Conservation (phyloP, 345 rosid genomes). For the Eucalyptus melliodora region DNA sequence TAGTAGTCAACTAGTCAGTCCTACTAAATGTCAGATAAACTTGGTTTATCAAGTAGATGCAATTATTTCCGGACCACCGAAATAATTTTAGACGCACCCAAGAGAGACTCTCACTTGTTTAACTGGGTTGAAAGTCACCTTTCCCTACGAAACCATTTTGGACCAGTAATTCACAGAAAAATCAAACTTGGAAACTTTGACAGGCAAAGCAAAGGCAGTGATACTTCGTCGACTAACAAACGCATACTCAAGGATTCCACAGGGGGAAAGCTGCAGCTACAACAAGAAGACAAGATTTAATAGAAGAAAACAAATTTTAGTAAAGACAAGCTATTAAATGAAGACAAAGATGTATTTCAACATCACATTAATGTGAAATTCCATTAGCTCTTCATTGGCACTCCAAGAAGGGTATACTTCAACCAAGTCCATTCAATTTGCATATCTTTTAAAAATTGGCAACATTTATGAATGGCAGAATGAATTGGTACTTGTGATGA, state of each 20-base stretch:
- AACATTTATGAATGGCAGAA: background rate
- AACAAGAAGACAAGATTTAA: background rate
- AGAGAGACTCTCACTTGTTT: background rate
- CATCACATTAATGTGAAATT: background rate
- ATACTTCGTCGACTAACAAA: background rate
- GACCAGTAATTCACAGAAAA: background rate
- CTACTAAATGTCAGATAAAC: background rate
- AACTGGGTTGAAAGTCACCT: background rate
- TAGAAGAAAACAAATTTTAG: background rate
- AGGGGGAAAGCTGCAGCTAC: background rate
- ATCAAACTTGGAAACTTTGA: background rate
- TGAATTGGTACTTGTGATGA: slow-evolving; percentile 56
- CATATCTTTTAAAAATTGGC: background rate
- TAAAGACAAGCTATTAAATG: background rate
- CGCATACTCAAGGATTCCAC: background rate
- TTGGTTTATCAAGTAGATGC: background rate
- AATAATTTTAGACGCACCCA: background rate
- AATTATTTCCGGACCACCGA: background rate
- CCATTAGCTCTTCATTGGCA: background rate
- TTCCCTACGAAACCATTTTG: background rate
- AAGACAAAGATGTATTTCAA: background rate
- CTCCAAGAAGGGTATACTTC: background rate
- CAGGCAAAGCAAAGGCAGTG: background rate
- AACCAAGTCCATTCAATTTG: background rate
- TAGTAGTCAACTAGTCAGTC: background rate